Evolutionary conservation across 306 rosid species (phyloP), one percentile per base, ranked within the genome.

Genomic region (Medicago arabica): DNA sequence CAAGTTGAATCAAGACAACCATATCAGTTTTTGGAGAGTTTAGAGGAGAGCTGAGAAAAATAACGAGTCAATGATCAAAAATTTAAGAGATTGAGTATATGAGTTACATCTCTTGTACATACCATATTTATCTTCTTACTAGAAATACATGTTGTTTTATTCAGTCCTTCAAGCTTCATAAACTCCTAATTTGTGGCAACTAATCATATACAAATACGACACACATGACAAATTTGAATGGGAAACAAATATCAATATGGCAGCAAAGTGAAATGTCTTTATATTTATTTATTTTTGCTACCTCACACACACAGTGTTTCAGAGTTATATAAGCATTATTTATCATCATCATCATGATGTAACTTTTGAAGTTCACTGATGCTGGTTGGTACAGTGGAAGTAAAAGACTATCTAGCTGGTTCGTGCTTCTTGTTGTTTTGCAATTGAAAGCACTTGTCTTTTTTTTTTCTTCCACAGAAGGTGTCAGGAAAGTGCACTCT

Each of bases 401-500:
- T 54, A 61, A 85, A 80, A 85, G 65, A 78, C 83, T 69, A 83
- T 76, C 23, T 9, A 53, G 17, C 11, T 49, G 58, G 58, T 51
- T 13, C 17, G 14, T 49, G 36, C 16, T 88, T 87, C 89, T 86
- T 83, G 67, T 61, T 61, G 43, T 61, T 31, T 83, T 81, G 88
- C 92, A 87, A 83, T 87, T 91, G 86, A 89, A 87, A 84, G 84
- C 89, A 75, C 75, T 81, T 72, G 83, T 78, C 86, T 80, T 74
- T 55, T 47, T 34, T 34, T 34, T 34, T 81, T 28, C 1, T 74
- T 81, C 71, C 23, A 80, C 88, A 85, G 85, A 14, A 10, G 40
- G 41, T 77, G 89, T 84, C 92, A 88, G 92, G 80, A 83, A 84
- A 87, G 85, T 87, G 96, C 96, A 86, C 88, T 82, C 87, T 84